Conservation (phyloP, 768 basidiomycete genomes). For the Agrocybe praecox region DNA sequence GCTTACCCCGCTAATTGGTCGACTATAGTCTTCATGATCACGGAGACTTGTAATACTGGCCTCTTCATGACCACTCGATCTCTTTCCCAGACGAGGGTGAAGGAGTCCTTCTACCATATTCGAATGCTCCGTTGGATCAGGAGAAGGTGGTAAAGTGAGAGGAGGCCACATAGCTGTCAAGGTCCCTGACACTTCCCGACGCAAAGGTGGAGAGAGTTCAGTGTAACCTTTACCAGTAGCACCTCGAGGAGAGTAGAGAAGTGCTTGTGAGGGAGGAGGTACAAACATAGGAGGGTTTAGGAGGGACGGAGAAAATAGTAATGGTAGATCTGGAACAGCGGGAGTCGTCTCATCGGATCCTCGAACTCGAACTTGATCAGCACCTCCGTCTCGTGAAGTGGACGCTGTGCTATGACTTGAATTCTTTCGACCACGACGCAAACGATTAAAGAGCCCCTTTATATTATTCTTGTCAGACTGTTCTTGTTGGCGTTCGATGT, state of each 20-base stretch:
- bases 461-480: constrained; percentile 17
- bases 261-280: constrained; percentile 10
- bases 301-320: constrained; percentile 23
- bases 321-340: constrained; percentile 2
- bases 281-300: constrained; percentile 24
- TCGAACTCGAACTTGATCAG: constrained; percentile 2
- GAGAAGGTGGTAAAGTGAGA: constrained; percentile 26
- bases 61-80: constrained; percentile 19
- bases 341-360: constrained; percentile 6
- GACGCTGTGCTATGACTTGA: constrained; percentile 16
- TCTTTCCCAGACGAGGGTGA: constrained; percentile 26
- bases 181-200: background rate
- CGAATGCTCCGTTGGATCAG: constrained; percentile 29
- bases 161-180: constrained; percentile 23
- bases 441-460: constrained; percentile 17
- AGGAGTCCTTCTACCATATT: constrained; percentile 30
- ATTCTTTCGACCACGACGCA: constrained; percentile 13
- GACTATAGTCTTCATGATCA: constrained; percentile 42
- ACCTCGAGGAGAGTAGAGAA: constrained; percentile 16
- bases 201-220: background rate
- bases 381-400: background rate
- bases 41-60: constrained; percentile 37
- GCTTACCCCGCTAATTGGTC: constrained; percentile 36
- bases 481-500: constrained; percentile 16
- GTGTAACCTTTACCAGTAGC: constrained; percentile 14